phyloP scores from a whole-genome alignment of 208 protist genomes.

The Crithidia acanthocephali region DNA sequence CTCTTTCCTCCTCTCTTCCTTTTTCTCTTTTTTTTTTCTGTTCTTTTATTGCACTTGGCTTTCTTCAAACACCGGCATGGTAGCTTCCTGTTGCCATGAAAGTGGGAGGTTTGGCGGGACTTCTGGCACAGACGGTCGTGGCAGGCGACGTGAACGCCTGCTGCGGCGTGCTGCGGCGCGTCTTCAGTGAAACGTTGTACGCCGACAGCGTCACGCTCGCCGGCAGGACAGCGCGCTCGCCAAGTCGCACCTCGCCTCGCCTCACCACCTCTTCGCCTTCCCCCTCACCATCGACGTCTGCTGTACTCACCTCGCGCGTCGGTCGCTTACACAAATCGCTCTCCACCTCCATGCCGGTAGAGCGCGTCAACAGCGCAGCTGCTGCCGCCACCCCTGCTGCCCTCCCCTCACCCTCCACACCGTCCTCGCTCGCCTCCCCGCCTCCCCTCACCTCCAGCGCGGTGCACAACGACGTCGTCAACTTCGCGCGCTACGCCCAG shows the following conservation, averaged over 20 bases:
- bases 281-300: neutral
- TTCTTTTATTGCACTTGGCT: too few relatives aligned
- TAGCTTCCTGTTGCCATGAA: slow-evolving; percentile 33
- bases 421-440: neutral
- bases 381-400: neutral
- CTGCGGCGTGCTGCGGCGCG: slow-evolving; percentile 75
- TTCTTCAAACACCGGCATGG: too few relatives aligned
- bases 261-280: neutral
- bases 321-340: too few relatives aligned
- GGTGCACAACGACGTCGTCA: slow-evolving; percentile 24
- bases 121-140: slow-evolving; percentile 56
- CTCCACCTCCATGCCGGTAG: too few relatives aligned
- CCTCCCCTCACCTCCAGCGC: neutral
- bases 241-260: neutral
- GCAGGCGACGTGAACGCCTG: slow-evolving; percentile 83
- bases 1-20: slow-evolving; percentile 1
- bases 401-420: too few relatives aligned
- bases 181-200: slow-evolving; percentile 60
- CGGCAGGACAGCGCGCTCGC: neutral
- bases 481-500: slow-evolving; percentile 33
- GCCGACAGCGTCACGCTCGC: slow-evolving; percentile 8
- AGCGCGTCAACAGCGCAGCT: too few relatives aligned
- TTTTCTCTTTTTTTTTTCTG: neutral
- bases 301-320: neutral
- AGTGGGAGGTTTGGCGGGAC: slow-evolving; percentile 42